Evolutionary conservation across 805 yeast species (phyloP), one percentile per base, ranked within the genome.

Genomic region (Candida piceae): DNA sequence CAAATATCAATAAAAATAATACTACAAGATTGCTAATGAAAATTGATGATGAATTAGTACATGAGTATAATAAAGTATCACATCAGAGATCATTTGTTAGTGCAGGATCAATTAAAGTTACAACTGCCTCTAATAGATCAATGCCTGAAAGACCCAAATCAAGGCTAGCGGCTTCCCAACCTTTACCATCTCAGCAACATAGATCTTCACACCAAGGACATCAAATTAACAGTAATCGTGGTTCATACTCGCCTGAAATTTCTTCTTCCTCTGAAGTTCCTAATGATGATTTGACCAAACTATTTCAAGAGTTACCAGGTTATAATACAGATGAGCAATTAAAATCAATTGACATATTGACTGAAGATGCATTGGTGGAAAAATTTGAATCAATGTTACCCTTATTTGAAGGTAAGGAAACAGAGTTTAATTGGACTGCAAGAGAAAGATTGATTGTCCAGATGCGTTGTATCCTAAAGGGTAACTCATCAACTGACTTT

Each of bases 401-500:
- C 0, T 46, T 55, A 17, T 88, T 90, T 49, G 72, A 68, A 7
- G 83, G 81, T 5, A 68, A 81, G 50, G 98, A 93, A 57, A 83
- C 95, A 0, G 98, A 93, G 53, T 70, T 71, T 40, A 93, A 93
- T 55, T 93, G 98, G 98, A 60, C 66, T 16, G 48, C 51, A 0
- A 70, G 98, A 52, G 96, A 89, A 49, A 69, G 72, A 35, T 64
- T 65, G 34, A 71, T 87, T 3, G 50, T 72, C 1, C 69, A 67
- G 33, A 51, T 87, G 23, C 69, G 96, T 39, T 65, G 72, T 2
- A 59, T 82, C 4, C 44, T 85, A 3, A 59, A 87, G 31, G 87
- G 89, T 3, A 75, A 78, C 49, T 62, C 53, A 5, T 52, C 63
- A 1, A 31, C 35, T 0, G 64, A 66, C 1, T 62, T 55, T 41